A percentile compares a stretch with the other conserved stretches of the same genome.
These are phyloP conservation scores for Jaapia argillacea DNA, from an alignment of 768 basidiomycete species.

Conservation along the genomic window DNA sequence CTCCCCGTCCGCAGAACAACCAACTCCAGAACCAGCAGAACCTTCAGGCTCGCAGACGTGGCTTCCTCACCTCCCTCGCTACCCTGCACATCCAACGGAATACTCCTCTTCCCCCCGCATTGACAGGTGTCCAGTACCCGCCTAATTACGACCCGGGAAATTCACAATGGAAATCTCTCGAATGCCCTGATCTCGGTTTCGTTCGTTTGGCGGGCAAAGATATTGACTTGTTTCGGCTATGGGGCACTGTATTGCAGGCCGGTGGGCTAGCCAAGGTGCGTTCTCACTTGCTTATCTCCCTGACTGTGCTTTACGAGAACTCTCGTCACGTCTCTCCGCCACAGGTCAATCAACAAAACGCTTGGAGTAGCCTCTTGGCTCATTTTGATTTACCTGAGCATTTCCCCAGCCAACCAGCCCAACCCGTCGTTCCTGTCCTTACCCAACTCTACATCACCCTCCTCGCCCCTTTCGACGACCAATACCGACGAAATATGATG, in stretches of 20 bases:
- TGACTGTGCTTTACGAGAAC: background rate
- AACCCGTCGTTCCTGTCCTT: constrained; percentile 38
- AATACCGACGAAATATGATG: constrained; percentile 44
- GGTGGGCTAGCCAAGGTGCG: constrained; percentile 59
- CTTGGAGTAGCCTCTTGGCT: constrained; percentile 47
- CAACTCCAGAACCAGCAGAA: constrained; percentile 20
- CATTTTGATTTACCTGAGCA: constrained; percentile 29
- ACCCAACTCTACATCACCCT: constrained; percentile 52
- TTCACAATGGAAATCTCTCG: constrained; percentile 59
- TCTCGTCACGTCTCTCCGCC: background rate
- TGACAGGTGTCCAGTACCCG: constrained; percentile 51
- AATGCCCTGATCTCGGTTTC: constrained; percentile 46
- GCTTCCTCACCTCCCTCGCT: constrained; percentile 53
- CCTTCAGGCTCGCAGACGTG: constrained; percentile 44
- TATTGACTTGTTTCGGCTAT: constrained; percentile 68
- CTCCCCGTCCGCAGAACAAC: constrained; percentile 23
- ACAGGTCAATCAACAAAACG: constrained; percentile 28
- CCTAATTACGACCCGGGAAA: constrained; percentile 51
- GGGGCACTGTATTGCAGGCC: constrained; percentile 44
- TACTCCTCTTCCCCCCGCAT: constrained; percentile 63
- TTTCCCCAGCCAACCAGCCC: constrained; percentile 18
- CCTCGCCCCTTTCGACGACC: constrained; percentile 64
- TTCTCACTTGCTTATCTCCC: constrained; percentile 1
- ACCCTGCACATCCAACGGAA: constrained; percentile 45
- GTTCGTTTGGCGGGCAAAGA: constrained; percentile 67